phyloP scores from a whole-genome alignment of 768 basidiomycete species.

The Lentinus brumalis region DNA sequence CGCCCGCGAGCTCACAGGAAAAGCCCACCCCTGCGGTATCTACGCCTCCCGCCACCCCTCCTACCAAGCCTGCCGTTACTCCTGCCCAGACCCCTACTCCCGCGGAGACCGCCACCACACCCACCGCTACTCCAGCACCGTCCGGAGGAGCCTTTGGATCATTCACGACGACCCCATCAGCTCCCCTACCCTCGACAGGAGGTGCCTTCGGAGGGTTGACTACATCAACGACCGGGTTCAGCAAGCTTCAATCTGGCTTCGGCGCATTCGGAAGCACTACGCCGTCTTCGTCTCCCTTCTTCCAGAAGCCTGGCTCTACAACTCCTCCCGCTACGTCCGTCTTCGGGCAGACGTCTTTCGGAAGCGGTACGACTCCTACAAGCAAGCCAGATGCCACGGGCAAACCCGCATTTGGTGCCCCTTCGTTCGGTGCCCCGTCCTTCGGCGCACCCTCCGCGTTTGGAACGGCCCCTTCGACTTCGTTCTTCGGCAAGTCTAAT shows the following conservation, averaged over 20 bases:
- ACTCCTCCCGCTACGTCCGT: not conserved
- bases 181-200: conserved; percentile 3
- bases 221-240: conserved; percentile 19
- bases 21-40: conserved; percentile 2
- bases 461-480: conserved; percentile 23
- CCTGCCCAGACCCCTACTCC: not conserved
- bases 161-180: not conserved
- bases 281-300: conserved; percentile 10
- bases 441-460: conserved; percentile 21
- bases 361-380: not conserved
- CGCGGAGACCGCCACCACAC: not conserved
- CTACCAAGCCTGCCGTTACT: not conserved
- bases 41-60: not conserved
- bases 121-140: not conserved
- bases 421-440: not conserved
- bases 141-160: not conserved
- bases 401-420: not conserved
- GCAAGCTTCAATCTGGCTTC: conserved; percentile 18
- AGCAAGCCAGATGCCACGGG: not conserved
- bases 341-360: not conserved
- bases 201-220: conserved; percentile 21
- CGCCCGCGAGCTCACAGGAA: conserved; percentile 4
- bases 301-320: conserved; percentile 1
- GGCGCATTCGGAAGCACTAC: conserved; percentile 18
- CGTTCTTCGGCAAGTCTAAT: conserved; percentile 24